Evolutionary conservation across 306 rosid genomes (phyloP), one percentile per base, ranked within the genome.

Genomic region (Sesbania bispinosa): DNA sequence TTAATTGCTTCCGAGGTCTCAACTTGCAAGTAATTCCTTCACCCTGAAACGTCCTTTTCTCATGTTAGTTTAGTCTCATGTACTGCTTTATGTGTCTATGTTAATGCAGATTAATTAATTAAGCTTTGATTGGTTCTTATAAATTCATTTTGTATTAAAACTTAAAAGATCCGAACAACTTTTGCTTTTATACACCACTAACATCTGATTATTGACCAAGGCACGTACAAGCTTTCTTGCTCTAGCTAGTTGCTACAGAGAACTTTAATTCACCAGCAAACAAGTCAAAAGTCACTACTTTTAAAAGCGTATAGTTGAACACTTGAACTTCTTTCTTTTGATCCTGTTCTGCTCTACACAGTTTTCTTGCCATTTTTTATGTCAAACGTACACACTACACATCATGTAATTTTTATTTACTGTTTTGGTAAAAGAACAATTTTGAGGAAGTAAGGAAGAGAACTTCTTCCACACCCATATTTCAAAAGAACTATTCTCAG

Each of bases 281-380:
- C n/a, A 79, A 86, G 96, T 89, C 92, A 89, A 87, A 89, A 81
- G 93, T 78, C 41, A 43, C 69, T 79, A 72, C 82, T 79, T 85
- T 78, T 82, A 67, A 85, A 78, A 42, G 77, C 51, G 21, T 55
- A 73, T 77, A 66, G 65, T 72, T 69, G 62, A 42, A 16, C 67
- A n/a, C n/a, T n/a, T n/a, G n/a, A n/a, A n/a, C n/a, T 83, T 47
- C 80, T 79, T 75, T 76, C 76, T 63, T 70, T 62, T 73, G 43
- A n/a, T n/a, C n/a, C 81, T 59, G 71, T 84, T 76, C 54, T 16
- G 62, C 35, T 69, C n/a, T n/a, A 47, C 62, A 65, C 18, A 21
- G 53, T 78, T 76, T 52, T 81, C 78, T 79, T 55, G 6, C 20
- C 72, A 38, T 43, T 42, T 62, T 26, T 29, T 58, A 80, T 58